Percentiles rank a stretch among this genome's conserved stretches.
phyloP scores from a whole-genome alignment of 805 yeast genomes.

The Candida koratica region DNA sequence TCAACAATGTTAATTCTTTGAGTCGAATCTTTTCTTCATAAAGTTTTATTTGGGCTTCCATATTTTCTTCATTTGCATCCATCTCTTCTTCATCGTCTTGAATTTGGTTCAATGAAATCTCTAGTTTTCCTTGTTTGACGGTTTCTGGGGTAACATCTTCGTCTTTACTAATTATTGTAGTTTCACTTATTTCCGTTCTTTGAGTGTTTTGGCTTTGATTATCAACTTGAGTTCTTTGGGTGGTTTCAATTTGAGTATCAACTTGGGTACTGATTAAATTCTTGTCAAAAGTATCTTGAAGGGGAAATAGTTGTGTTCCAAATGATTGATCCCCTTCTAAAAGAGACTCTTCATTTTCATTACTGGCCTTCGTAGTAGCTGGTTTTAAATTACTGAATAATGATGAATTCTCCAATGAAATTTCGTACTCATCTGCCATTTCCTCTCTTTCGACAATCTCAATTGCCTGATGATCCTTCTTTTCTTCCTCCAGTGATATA shows the following conservation, averaged over 20 bases:
- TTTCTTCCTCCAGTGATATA: slow-evolving; percentile 21
- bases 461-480: neutral
- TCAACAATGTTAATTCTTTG: slow-evolving; percentile 31
- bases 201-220: slow-evolving; percentile 6
- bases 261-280: neutral
- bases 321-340: slow-evolving; percentile 1
- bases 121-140: slow-evolving; percentile 22
- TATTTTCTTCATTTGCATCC: slow-evolving; percentile 23
- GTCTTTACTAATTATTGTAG: slow-evolving; percentile 4
- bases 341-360: neutral
- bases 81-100: slow-evolving; percentile 16
- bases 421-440: slow-evolving; percentile 2
- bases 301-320: neutral
- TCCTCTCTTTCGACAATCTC: neutral
- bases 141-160: slow-evolving; percentile 22
- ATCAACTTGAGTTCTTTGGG: neutral
- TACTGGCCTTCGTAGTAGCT: neutral
- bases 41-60: slow-evolving; percentile 27
- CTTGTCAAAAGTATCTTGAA: neutral
- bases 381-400: slow-evolving; percentile 13
- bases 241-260: slow-evolving; percentile 1
- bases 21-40: slow-evolving; percentile 38
- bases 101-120: slow-evolving; percentile 17
- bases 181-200: slow-evolving; percentile 1
- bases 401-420: slow-evolving; percentile 10